Evolutionary conservation across 768 basidiomycete genomes (phyloP), one percentile per base, ranked within the genome.

Genomic region (Clavulina sp.): DNA sequence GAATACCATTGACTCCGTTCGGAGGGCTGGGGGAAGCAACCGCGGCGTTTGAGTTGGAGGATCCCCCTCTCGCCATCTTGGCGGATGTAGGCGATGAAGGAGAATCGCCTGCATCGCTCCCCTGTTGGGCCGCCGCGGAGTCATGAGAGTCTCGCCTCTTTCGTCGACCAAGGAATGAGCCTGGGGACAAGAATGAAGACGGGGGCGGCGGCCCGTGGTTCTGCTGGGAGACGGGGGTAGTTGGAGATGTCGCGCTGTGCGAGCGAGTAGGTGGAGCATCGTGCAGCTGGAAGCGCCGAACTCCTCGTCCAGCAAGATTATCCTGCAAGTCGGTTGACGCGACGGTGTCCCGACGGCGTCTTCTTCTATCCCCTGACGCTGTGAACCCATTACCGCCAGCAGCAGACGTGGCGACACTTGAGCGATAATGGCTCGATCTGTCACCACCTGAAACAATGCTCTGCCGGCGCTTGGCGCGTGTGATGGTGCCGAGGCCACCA

Each of bases 401-500:
- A 28, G 43, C 26, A 9, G 13, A 9, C 13, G 43, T 13, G 26
- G 24, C 9, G n/a, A n/a, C n/a, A n/a, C n/a, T n/a, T 9, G 43
- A 46, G 26, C 43, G 1, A 26, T 46, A 24, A 24, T 13, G 13
- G 24, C 13, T 13, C 13, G 13, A 16, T 24, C 13, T 24, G 43
- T 28, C 26, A 9, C 43, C 43, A 13, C 13, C 21, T 13, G 13
- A 13, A 13, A 46, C 9, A 9, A 24, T 46, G 43, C 1, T 1
- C 9, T 16, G 16, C 26, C 43, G 13, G 9, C 43, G 43, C 9
- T 24, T 9, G 26, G 43, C 43, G 44, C 71, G 64, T 50, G 93
- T 86, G 60, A 97, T 84, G 61, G 84, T 88, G 18, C 95, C 92
- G 40, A 96, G 70, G 0, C 89, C 75, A 3, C 92, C 89, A 59